Evolutionary conservation across 148 eudicot genomes (phyloP).

Genomic region (Rhododendron ovatum): DNA sequence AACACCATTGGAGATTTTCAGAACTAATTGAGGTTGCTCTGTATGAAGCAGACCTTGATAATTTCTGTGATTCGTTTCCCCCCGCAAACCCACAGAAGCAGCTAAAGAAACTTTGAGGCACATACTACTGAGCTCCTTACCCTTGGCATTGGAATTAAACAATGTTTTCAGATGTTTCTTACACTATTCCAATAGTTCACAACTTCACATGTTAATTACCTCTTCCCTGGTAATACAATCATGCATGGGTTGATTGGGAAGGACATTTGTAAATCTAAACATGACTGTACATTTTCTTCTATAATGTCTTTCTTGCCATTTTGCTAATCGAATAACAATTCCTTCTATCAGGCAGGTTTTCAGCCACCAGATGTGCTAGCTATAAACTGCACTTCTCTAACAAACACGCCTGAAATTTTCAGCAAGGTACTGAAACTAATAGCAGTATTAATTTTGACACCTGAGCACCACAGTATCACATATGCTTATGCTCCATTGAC

Average conservation of each 20-base stretch:
- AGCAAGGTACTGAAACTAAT: conserved; percentile 54
- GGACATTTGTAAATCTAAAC: not conserved
- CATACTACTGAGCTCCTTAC: not conserved
- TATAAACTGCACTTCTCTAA: conserved; percentile 76
- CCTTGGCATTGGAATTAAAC: not conserved
- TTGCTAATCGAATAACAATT: conserved; percentile 1
- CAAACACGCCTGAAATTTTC: conserved; percentile 67
- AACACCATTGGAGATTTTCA: not conserved
- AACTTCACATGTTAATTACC: not conserved
- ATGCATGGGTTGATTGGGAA: not conserved
- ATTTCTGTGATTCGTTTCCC: not conserved
- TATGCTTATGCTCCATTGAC: conserved; percentile 8
- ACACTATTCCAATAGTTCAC: not conserved
- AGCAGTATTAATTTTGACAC: not conserved
- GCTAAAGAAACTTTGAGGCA: not conserved
- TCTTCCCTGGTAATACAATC: not conserved
- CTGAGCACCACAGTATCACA: not conserved
- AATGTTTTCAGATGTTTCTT: not conserved
- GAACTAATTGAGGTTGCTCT: not conserved
- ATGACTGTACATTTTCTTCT: not conserved
- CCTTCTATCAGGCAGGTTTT: conserved; percentile 45
- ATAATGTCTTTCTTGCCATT: not conserved
- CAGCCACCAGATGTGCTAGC: conserved; percentile 65
- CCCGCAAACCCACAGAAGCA: not conserved
- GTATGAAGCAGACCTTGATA: not conserved